These are phyloP conservation scores for Lasiosphaeris hirsuta DNA, from an alignment of 495 filamentous ascomycete genomes.

Conservation along the genomic window DNA sequence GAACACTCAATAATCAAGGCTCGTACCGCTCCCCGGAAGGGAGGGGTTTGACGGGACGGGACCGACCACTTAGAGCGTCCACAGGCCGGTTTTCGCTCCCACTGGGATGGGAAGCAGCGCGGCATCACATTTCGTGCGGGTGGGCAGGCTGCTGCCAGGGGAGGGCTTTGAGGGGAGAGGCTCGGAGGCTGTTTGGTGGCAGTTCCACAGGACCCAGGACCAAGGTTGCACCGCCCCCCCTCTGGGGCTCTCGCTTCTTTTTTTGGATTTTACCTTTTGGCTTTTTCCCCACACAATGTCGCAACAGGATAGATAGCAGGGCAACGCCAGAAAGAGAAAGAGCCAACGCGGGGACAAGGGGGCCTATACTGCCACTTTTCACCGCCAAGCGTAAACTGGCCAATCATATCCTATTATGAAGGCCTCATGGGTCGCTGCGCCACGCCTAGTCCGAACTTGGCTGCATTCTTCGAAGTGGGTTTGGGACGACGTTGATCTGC, in stretches of 20 bases:
- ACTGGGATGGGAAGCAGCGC: neutral
- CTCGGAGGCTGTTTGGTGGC: constrained; percentile 1
- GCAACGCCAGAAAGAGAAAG: neutral
- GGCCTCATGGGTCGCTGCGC: constrained; percentile 21
- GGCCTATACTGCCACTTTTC: neutral
- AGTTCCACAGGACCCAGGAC: constrained; percentile 16
- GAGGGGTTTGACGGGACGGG: neutral
- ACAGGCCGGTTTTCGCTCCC: neutral
- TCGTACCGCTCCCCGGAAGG: constrained; percentile 8
- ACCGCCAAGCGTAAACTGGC: constrained; percentile 23
- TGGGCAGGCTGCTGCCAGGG: too few relatives aligned
- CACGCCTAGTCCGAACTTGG: constrained; percentile 26
- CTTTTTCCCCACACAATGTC: constrained; percentile 21
- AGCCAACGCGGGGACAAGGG: neutral
- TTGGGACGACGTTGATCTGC: constrained; percentile 17
- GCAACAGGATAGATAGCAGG: neutral
- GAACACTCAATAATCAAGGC: neutral
- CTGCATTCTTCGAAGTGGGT: constrained; percentile 15
- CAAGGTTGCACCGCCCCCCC: constrained; percentile 31
- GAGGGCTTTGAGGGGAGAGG: too few relatives aligned
- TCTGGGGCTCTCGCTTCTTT: constrained; percentile 24
- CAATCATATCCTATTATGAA: constrained; percentile 17
- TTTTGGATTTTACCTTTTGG: constrained; percentile 36
- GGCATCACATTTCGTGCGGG: neutral
- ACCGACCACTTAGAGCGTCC: too few relatives aligned